Conservation (phyloP, 768 basidiomycete species). For the Amanita polypyramis region DNA sequence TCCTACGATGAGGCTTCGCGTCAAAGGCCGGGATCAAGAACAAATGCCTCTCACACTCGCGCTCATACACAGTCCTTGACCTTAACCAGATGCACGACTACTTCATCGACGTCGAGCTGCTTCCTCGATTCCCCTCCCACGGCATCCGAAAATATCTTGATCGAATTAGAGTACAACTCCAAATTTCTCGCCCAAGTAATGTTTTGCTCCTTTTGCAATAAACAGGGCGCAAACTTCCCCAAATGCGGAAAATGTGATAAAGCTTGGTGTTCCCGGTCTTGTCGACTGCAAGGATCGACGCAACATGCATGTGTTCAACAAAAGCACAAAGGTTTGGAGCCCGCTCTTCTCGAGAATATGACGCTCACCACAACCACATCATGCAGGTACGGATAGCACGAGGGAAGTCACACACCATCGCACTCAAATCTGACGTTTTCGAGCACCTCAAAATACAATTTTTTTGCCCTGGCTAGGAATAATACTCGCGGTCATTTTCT, state of each 20-base stretch:
- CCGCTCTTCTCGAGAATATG: neutral
- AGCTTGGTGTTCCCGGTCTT: slow-evolving; percentile 57
- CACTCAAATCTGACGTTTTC: slow-evolving; percentile 9
- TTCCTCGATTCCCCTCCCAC: slow-evolving; percentile 17
- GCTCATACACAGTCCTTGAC: neutral
- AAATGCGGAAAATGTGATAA: slow-evolving; percentile 49
- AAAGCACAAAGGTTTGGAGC: neutral
- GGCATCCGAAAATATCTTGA: slow-evolving; percentile 6
- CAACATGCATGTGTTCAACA: slow-evolving; percentile 33
- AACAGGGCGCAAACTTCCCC: slow-evolving; percentile 44
- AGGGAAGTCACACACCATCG: neutral
- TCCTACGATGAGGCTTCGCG: slow-evolving; percentile 7
- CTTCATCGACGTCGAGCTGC: slow-evolving; percentile 29
- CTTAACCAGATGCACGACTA: slow-evolving; percentile 17
- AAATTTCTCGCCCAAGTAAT: slow-evolving; percentile 30
- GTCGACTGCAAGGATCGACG: slow-evolving; percentile 41
- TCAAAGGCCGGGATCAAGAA: slow-evolving; percentile 9
- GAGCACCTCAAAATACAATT: slow-evolving; percentile 48
- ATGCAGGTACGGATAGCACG: slow-evolving; percentile 1
- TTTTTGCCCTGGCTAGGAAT: slow-evolving; percentile 74
- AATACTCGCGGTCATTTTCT: slow-evolving; percentile 52
- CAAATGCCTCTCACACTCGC: slow-evolving; percentile 10
- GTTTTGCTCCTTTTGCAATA: slow-evolving; percentile 42
- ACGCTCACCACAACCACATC: neutral
- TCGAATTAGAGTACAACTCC: slow-evolving; percentile 38